Evolutionary conservation across 148 eudicot species (phyloP).

Genomic region (Nepenthes gracilis): DNA sequence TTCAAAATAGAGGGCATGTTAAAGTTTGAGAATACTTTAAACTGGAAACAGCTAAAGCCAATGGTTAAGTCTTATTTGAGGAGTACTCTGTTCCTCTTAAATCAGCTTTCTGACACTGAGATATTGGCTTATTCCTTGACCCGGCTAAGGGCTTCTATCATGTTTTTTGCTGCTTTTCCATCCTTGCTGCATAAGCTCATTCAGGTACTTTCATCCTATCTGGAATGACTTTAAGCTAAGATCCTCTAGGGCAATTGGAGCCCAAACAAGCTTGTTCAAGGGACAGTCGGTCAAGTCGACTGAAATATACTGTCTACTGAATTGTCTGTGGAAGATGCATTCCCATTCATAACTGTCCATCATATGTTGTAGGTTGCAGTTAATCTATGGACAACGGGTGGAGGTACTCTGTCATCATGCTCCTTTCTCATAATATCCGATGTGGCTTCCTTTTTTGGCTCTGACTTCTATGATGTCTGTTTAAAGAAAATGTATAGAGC

Average conservation of each 20-base stretch:
- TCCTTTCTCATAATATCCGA: conserved; percentile 57
- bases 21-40: conserved; percentile 46
- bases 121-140: conserved; percentile 52
- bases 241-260: not conserved
- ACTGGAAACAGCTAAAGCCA: conserved; percentile 62
- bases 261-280: not conserved
- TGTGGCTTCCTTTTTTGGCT: conserved; percentile 43
- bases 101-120: conserved; percentile 66
- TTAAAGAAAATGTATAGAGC: conserved; percentile 53
- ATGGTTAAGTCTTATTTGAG: conserved; percentile 72
- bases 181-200: conserved; percentile 47
- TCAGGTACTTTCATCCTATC: conserved; percentile 39
- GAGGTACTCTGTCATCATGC: conserved; percentile 49
- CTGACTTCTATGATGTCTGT: conserved; percentile 55
- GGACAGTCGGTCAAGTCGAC: not conserved
- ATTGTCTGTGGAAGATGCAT: not conserved
- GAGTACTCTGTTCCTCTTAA: conserved; percentile 65
- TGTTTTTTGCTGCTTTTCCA: conserved; percentile 74
- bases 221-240: not conserved
- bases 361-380: conserved; percentile 50
- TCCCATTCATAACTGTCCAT: not conserved
- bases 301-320: not conserved
- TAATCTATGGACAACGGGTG: conserved; percentile 75
- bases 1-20: conserved; percentile 46
- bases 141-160: conserved; percentile 60